phyloP scores from a whole-genome alignment of 2,329 filamentous ascomycete species.

The Penicillium sp. region DNA sequence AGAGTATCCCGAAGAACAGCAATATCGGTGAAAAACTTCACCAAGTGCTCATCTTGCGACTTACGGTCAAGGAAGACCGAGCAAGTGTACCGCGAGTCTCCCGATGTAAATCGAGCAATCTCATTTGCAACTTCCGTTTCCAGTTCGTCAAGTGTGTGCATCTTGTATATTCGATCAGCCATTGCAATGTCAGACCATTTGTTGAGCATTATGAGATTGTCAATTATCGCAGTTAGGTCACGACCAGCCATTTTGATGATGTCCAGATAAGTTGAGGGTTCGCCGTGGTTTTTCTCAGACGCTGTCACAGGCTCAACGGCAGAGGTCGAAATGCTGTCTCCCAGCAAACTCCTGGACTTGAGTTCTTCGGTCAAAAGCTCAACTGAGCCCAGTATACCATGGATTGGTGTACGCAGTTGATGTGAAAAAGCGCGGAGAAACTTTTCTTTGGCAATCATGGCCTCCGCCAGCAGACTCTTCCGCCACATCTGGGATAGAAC shows the following conservation, averaged over 20 bases:
- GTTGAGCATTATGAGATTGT: constrained; percentile 11
- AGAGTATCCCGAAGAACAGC: constrained; percentile 7
- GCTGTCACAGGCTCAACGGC: not conserved
- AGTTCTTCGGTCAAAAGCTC: constrained; percentile 8
- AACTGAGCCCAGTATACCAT: constrained; percentile 11
- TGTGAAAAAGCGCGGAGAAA: constrained; percentile 11
- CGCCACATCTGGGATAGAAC: constrained; percentile 10
- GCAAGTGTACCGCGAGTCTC: constrained; percentile 5
- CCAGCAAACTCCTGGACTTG: not conserved
- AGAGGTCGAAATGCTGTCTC: not conserved
- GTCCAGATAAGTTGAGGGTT: constrained; percentile 5
- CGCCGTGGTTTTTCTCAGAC: not conserved
- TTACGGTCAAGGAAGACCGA: constrained; percentile 4
- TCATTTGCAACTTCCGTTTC: constrained; percentile 3
- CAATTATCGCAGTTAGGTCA: constrained; percentile 8
- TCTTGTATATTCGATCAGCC: constrained; percentile 6
- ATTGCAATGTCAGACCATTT: constrained; percentile 13
- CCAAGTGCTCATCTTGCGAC: not conserved
- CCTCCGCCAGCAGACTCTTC: constrained; percentile 5
- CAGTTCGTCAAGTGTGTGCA: constrained; percentile 3
- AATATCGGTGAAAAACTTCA: constrained; percentile 3
- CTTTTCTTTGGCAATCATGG: constrained; percentile 11
- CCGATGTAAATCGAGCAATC: not conserved
- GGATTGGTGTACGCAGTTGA: constrained; percentile 10
- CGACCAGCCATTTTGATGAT: constrained; percentile 10